Evolutionary conservation across 2,329 filamentous ascomycete species (phyloP).

Genomic region (Epichloe gansuensis): DNA sequence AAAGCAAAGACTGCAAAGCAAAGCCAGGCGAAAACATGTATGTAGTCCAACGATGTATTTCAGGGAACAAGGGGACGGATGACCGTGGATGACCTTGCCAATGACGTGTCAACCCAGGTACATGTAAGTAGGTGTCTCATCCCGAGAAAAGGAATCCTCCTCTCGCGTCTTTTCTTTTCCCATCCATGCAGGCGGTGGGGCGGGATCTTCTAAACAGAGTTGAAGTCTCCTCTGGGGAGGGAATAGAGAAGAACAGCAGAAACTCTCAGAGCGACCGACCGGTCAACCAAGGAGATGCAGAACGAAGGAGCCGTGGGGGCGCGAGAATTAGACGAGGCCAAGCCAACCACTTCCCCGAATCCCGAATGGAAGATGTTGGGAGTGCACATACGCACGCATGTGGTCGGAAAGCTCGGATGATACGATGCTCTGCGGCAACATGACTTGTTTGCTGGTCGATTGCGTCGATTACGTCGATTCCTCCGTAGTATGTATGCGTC

Average conservation of each 20-base stretch:
- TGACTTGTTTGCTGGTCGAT: neutral
- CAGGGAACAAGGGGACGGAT: slow-evolving; percentile 5
- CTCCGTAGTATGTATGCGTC: neutral
- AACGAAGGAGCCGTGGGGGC: too few relatives aligned
- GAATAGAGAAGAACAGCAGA: neutral
- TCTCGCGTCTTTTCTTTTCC: slow-evolving; percentile 7
- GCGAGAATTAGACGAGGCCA: neutral
- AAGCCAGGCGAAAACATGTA: neutral
- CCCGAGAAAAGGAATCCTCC: slow-evolving; percentile 11
- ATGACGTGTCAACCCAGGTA: slow-evolving; percentile 14
- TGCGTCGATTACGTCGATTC: neutral
- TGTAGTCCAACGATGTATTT: neutral
- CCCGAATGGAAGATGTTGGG: neutral
- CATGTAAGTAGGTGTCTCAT: slow-evolving; percentile 17
- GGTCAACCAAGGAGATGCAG: neutral
- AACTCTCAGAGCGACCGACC: neutral
- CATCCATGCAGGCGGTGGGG: slow-evolving; percentile 5
- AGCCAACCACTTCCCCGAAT: neutral
- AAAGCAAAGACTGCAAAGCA: too few relatives aligned
- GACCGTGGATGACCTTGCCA: too few relatives aligned
- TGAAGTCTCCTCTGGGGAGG: neutral
- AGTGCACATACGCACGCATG: neutral
- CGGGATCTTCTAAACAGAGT: neutral
- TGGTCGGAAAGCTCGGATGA: neutral
- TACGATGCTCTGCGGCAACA: neutral